These are phyloP conservation scores for Trichophyton verrucosum DNA, from an alignment of 2,329 filamentous ascomycete species.

Conservation along the genomic window DNA sequence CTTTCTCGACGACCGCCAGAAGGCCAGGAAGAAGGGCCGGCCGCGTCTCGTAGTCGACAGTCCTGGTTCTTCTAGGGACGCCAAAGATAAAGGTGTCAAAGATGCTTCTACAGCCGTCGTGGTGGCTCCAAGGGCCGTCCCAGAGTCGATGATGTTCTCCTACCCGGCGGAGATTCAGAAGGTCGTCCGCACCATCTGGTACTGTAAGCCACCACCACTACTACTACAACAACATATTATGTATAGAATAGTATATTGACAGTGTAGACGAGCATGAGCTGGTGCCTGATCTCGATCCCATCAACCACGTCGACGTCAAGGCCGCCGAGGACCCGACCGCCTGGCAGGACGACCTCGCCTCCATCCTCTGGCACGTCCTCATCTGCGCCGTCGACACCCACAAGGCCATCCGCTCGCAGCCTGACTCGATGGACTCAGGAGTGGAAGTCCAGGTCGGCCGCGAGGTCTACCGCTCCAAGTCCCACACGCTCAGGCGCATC, in stretches of 20 bases:
- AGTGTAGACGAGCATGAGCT: slow-evolving; percentile 11
- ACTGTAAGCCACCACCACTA: slow-evolving; percentile 9
- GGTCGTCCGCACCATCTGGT: slow-evolving; percentile 13
- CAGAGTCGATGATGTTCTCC: not conserved
- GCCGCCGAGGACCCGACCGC: slow-evolving; percentile 9
- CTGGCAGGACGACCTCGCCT: slow-evolving; percentile 11
- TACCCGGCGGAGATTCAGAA: slow-evolving; percentile 11
- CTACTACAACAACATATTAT: not conserved
- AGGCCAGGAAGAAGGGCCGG: slow-evolving; percentile 11
- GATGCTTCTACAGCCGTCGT: not conserved
- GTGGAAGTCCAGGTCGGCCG: slow-evolving; percentile 6
- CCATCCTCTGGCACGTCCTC: slow-evolving; percentile 11
- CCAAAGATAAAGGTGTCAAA: too few species aligned
- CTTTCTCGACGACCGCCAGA: not conserved
- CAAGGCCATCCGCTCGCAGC: slow-evolving; percentile 10
- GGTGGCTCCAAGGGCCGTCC: not conserved
- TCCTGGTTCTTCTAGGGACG: too few species aligned
- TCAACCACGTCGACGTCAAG: slow-evolving; percentile 7
- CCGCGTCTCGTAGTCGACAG: slow-evolving; percentile 10
- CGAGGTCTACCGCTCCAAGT: slow-evolving; percentile 13
- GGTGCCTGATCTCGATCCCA: slow-evolving; percentile 13
- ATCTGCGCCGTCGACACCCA: slow-evolving; percentile 12
- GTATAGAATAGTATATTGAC: not conserved
- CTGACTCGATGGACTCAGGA: not conserved
- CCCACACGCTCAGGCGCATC: slow-evolving; percentile 7